Base-by-base conservation (phyloP, 306 rosid genomes). In the Pyrus bretschneideri region DNA sequence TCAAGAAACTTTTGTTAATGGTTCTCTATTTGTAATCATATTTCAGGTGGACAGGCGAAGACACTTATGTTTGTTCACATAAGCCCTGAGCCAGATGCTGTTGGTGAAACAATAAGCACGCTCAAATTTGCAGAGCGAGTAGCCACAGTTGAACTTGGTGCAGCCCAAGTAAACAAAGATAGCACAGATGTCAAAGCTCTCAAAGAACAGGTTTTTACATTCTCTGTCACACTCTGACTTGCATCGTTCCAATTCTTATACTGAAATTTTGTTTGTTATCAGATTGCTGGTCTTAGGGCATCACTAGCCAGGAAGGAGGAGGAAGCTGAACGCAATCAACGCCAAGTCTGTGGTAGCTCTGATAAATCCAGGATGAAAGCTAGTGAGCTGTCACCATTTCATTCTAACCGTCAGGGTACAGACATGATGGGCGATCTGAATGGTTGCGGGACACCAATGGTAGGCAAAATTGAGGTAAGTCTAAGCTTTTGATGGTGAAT, bases 11-110 rank as follows among this genome's bases (percentile, higher is more conserved):
- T 46, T 54, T 79, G 73, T 73, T 70, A 25, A 72, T 30, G 67
- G 62, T 63, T 76, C 61, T 82, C 67, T 45, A 70, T 40, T 52
- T 60, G 21, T 40, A 74, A 49, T 85, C 31, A 21, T 84, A 68
- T 33, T 44, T 71, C 81, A 94, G 98, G 98, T 63, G 98, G 98
- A 52, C 97, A 94, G 78, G 98, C 98, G 72, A 94, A 94, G 82
- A 94, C 97, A 23, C 84, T 94, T 35, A 94, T 94, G 98, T 94
- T 94, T 83, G 96, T 94, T 83, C 98, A 94, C 88, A 86, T 94
- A 61, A 91, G 98, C 76, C 98, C 97, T 0, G 98, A 90, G 87
- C 76, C 87, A 14, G 94, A 94, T 75, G 93, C 96, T 46, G 9
- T 80, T 71, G 89, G 94, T 77, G 98, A 94, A 84, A 89, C 97